These are phyloP conservation scores for Bruguiera hainesii DNA, from an alignment of 441 rosid genomes.

Conservation along the genomic window DNA sequence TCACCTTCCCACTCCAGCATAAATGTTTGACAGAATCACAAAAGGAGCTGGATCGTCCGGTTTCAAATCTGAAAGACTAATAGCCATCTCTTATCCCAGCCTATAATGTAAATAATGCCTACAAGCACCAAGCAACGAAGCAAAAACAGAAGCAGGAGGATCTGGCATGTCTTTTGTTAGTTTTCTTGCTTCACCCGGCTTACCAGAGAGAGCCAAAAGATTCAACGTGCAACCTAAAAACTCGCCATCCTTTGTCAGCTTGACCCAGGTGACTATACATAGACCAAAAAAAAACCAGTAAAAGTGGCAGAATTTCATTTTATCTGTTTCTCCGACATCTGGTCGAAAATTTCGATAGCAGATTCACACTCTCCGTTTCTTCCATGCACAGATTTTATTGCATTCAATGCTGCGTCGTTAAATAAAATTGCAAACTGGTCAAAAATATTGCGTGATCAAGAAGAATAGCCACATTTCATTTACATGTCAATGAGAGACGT, in stretches of 20 bases:
- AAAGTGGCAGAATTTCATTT: slow-evolving; percentile 56
- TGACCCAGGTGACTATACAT: slow-evolving; percentile 56
- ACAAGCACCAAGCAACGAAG: slow-evolving; percentile 60
- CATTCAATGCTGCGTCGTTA: slow-evolving; percentile 65
- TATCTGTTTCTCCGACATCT: slow-evolving; percentile 40
- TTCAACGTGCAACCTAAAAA: slow-evolving; percentile 50
- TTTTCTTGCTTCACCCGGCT: slow-evolving; percentile 46
- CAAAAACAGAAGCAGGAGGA: slow-evolving; percentile 42
- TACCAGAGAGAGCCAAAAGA: slow-evolving; percentile 53
- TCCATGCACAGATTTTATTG: slow-evolving; percentile 65
- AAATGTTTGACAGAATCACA: slow-evolving; percentile 54
- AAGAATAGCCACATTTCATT: slow-evolving; percentile 56
- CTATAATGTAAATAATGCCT: slow-evolving; percentile 37
- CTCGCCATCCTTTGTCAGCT: slow-evolving; percentile 44
- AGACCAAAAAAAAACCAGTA: slow-evolving; percentile 33
- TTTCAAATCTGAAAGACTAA: slow-evolving; percentile 45
- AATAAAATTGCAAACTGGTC: slow-evolving; percentile 45
- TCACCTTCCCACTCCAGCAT: slow-evolving; percentile 55
- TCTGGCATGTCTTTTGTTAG: slow-evolving; percentile 40
- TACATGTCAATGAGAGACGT: slow-evolving; percentile 33
- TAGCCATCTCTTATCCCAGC: slow-evolving; percentile 51
- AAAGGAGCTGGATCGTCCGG: slow-evolving; percentile 48
- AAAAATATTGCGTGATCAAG: slow-evolving; percentile 42
- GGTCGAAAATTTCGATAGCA: slow-evolving; percentile 48
- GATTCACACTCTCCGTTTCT: slow-evolving; percentile 52